Base-by-base conservation (phyloP, 805 yeast genomes). In the Lipomyces kockii region DNA sequence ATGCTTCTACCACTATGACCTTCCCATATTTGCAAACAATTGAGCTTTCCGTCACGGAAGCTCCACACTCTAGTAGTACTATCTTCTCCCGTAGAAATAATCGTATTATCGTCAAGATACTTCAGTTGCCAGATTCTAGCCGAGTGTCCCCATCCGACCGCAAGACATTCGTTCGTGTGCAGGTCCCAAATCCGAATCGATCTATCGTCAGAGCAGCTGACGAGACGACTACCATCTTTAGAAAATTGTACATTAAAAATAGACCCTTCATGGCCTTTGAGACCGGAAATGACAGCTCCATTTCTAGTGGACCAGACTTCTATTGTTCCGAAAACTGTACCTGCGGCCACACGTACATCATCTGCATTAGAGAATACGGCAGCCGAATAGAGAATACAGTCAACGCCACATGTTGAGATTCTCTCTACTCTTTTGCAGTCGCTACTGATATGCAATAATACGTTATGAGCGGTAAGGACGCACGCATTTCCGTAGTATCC, bases 141-240 rank as follows among this genome's bases (percentile, higher is more conserved):
- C 0, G 90, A 88, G 76, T 95, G 99, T 14, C 98, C 99, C 98
- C 98, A 95, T 0, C 97, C 98, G 34, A 87, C 85, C 0, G 94
- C 89, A 52, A 90, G 72, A 43, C 87, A 78, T 11, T 78, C 73
- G 0, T 96, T 94, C 1, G 84, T 75, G 6, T 74, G 74, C 68
- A 89, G 79, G 72, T 86, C 86, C 88, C 92, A 92, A 5, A 94
- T 76, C 65, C 87, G 89, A 63, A 95, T 87, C 0, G 97, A 90
- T 69, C 99, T 83, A 76, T 94, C 99, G 77, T 95, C 98, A 0
- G 98, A 94, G 76, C 99, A 95, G 60, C 94, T 87, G 1, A 89
- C 87, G 7, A 91, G 79, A 64, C 79, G 82, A 57, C 80, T 76
- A 4, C 89, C 91, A 62, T 83, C 80, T 0, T 76, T 69, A 66